Conservation (phyloP, 2,329 filamentous ascomycete species). For the Dendryphion nanum region DNA sequence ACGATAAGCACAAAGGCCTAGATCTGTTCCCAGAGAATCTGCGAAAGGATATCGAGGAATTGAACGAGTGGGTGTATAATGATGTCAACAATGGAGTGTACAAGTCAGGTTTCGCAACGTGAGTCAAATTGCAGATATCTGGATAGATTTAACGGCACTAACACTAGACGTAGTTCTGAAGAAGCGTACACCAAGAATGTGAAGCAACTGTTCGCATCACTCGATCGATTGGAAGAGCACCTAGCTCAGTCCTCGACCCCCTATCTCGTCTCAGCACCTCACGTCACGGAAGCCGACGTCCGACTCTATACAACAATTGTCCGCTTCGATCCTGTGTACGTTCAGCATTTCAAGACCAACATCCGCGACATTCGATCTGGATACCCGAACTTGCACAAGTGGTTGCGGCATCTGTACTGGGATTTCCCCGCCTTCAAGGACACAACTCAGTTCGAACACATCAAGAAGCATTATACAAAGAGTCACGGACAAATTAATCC, state of each 20-base stretch:
- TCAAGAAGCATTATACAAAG: constrained; percentile 77
- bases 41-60: constrained; percentile 46
- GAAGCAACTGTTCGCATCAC: constrained; percentile 46
- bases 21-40: constrained; percentile 48
- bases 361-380: constrained; percentile 79
- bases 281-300: constrained; percentile 50
- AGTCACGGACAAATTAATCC: constrained; percentile 65
- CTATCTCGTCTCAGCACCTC: constrained; percentile 46
- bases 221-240: constrained; percentile 47
- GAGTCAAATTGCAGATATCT: no score
- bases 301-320: constrained; percentile 61
- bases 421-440: constrained; percentile 71
- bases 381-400: constrained; percentile 77
- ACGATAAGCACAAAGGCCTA: constrained; percentile 43
- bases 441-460: constrained; percentile 91
- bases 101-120: constrained; percentile 53
- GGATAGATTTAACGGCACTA: constrained; percentile 1
- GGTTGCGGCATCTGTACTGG: constrained; percentile 86
- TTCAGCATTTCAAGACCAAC: constrained; percentile 73
- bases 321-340: constrained; percentile 57
- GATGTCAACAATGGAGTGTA: constrained; percentile 55
- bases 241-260: constrained; percentile 44
- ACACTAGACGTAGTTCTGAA: constrained; percentile 35
- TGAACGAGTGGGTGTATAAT: constrained; percentile 54
- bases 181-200: constrained; percentile 51